Evolutionary conservation across 192 early-diverging fungal genomes (phyloP).

Genomic region (Podila clonocystis): DNA sequence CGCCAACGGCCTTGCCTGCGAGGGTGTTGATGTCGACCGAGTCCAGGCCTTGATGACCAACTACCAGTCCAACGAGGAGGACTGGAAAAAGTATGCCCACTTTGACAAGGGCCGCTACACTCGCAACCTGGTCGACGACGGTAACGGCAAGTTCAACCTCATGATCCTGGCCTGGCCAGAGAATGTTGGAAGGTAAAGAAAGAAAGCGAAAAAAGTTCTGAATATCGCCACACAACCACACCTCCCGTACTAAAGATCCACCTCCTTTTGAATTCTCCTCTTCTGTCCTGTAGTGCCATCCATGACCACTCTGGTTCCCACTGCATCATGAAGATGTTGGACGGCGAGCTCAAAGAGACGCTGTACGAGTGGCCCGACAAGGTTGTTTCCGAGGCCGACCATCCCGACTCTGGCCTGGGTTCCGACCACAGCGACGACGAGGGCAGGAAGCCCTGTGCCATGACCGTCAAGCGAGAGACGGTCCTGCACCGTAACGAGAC

Average conservation of each 20-base stretch:
- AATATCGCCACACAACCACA: too few species aligned
- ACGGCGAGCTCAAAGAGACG: constrained; percentile 82
- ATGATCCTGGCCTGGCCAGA: constrained; percentile 90
- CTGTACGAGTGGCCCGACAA: constrained; percentile 80
- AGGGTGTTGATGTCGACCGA: constrained; percentile 62
- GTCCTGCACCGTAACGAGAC: constrained; percentile 69
- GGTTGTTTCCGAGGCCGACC: constrained; percentile 21
- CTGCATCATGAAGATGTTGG: constrained; percentile 93
- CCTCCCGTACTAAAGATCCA: constrained; percentile 3
- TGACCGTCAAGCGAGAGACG: constrained; percentile 57
- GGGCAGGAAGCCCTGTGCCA: constrained; percentile 19
- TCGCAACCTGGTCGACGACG: constrained; percentile 88
- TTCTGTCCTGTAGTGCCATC: constrained; percentile 70
- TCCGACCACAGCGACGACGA: constrained; percentile 25
- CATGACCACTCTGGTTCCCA: constrained; percentile 92
- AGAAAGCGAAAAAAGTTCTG: neutral
- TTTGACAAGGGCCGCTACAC: constrained; percentile 85
- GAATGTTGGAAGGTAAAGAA: constrained; percentile 63
- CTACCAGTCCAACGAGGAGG: constrained; percentile 72
- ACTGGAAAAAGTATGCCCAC: constrained; percentile 81
- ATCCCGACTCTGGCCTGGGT: constrained; percentile 32
- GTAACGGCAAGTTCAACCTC: constrained; percentile 93
- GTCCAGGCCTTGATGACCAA: constrained; percentile 73
- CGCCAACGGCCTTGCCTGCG: constrained; percentile 59
- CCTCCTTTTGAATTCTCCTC: constrained; percentile 3